Evolutionary conservation across 495 filamentous ascomycete genomes (phyloP), one percentile per base, ranked within the genome.

Genomic region (Annulohypoxylon stygium): DNA sequence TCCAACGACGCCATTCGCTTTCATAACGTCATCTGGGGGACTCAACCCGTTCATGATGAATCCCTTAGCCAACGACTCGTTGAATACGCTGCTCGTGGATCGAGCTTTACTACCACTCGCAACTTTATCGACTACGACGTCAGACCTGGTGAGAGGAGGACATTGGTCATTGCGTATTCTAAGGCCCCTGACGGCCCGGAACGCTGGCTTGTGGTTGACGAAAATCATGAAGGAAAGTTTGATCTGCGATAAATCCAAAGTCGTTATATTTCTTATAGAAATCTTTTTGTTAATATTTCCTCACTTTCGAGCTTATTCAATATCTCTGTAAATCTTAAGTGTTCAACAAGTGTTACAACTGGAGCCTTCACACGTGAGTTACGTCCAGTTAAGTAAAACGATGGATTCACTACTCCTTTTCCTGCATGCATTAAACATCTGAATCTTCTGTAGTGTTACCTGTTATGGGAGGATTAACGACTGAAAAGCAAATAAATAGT

Each of bases 1-100:
- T 41, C 16, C 25, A 43, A 61, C 34, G 68, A 65, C 16, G 10
- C 36, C 2, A 30, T 71, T 9, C 14, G 20, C n/a, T 6, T 71
- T 16, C 68, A 65, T 25, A 61, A 71, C 16, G 55, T 71, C 26
- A 45, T 45, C 36, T 71, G 68, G 61, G 68, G 68, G 0, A 33
- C 68, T 5, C 20, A 60, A 23, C 53, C 61, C 7, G 5, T 71
- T 10, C 23, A 54, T 23, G 61, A 71, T 37, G 45, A 43, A 11
- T 0, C 16, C 5, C 54, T 71, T 4, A n/a, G 54, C 11, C 23
- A 26, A 10, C 33, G 36, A 4, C 54, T 71, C 12, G 1, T 54
- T 5, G 45, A 61, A 10, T 65, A 25, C 45, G 61, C 61, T 1
- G 18, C 68, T 1, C 26, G 25, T 11, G 36, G 37, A 16, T 43